Conservation (phyloP, 257 asterid genomes). For the Cruciata laevipes region DNA sequence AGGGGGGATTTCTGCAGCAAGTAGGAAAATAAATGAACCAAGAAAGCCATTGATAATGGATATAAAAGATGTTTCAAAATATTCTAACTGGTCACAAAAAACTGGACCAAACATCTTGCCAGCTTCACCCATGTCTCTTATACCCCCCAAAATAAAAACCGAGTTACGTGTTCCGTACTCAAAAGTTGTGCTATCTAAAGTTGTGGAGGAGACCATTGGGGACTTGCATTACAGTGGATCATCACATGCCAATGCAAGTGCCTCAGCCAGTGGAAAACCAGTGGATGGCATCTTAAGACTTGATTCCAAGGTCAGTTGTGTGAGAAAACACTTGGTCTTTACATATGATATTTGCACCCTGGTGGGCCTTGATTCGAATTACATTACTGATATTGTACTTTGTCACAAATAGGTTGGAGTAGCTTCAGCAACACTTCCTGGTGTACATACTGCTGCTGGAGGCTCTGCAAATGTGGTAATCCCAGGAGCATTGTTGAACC, state of each 20-base stretch:
- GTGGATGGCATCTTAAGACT: conserved; percentile 42
- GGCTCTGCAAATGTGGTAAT: conserved; percentile 30
- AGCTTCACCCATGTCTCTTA: conserved; percentile 21
- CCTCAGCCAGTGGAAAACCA: conserved; percentile 25
- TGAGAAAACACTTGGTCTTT: conserved; percentile 4
- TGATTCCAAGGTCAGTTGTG: conserved; percentile 30
- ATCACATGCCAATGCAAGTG: conserved; percentile 28
- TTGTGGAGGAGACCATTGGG: conserved; percentile 29
- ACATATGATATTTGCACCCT: conserved; percentile 17
- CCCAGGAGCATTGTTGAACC: conserved; percentile 35
- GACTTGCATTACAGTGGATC: conserved; percentile 35
- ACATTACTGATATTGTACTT: conserved; percentile 17
- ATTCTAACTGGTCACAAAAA: conserved; percentile 45
- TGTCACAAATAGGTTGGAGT: conserved; percentile 40
- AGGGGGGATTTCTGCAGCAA: conserved; percentile 31
- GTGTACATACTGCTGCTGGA: conserved; percentile 35
- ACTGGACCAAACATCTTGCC: conserved; percentile 32
- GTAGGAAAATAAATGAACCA: conserved; percentile 36
- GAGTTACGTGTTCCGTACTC: conserved; percentile 38
- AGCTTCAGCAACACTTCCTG: conserved; percentile 26
- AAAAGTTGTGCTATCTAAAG: conserved; percentile 30
- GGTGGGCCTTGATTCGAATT: conserved; percentile 7
- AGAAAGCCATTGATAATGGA: conserved; percentile 25
- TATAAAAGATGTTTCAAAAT: conserved; percentile 36
- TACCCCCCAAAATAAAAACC: conserved; percentile 32